These are phyloP conservation scores for Nakaseomyces sp. DNA, from an alignment of 1,139 yeast genomes.

Conservation along the genomic window DNA sequence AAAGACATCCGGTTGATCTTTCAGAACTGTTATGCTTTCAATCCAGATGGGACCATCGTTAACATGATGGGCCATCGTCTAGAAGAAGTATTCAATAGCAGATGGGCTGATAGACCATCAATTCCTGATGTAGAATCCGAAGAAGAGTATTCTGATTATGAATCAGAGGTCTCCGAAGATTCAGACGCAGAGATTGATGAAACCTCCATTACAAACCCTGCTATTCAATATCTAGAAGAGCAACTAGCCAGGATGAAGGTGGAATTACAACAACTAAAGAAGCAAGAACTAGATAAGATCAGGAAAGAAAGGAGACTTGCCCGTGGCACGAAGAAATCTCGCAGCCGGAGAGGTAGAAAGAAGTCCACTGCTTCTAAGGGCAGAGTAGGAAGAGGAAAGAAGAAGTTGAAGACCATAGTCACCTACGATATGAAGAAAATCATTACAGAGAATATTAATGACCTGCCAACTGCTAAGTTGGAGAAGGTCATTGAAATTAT, in stretches of 20 bases:
- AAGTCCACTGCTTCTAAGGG: conserved; percentile 10
- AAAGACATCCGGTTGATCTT: conserved; percentile 74
- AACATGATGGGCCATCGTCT: conserved; percentile 90
- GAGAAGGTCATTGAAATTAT: conserved; percentile 79
- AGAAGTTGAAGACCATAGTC: conserved; percentile 39
- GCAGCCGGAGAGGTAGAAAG: conserved; percentile 14
- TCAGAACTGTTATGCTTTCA: conserved; percentile 80
- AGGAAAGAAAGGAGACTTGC: conserved; percentile 36
- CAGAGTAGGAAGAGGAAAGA: conserved; percentile 19
- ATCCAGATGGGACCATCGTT: conserved; percentile 94
- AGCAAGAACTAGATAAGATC: conserved; percentile 57
- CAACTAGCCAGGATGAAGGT: conserved; percentile 79
- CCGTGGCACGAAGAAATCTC: conserved; percentile 24
- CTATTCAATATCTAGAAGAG: conserved; percentile 79
- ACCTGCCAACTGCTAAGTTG: conserved; percentile 65
- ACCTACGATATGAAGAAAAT: conserved; percentile 97
- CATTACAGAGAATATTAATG: conserved; percentile 76
- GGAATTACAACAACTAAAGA: conserved; percentile 75
- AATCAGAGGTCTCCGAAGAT: conserved; percentile 35
- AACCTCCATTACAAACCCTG: conserved; percentile 68
- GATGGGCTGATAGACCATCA: conserved; percentile 85
- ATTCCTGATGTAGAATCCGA: conserved; percentile 29
- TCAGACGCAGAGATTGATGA: conserved; percentile 65
- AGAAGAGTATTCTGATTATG: conserved; percentile 25
- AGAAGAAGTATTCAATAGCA: conserved; percentile 76